Conservation (phyloP, 352 stramenopile genomes). For the Phytophthora podocarpi region DNA sequence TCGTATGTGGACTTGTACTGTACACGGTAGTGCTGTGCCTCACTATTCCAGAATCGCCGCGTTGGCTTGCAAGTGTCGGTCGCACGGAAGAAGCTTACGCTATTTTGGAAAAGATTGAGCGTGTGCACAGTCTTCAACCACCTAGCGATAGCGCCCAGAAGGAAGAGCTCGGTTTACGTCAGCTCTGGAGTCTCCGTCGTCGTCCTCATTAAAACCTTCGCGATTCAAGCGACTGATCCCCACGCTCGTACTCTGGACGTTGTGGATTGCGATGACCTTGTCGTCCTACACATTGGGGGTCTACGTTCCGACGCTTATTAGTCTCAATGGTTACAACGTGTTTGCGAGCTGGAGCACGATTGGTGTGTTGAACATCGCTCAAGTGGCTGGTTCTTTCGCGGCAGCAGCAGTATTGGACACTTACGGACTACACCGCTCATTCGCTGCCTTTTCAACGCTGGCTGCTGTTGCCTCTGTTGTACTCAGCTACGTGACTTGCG, state of each 20-base stretch:
- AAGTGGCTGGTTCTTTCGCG: slow-evolving; percentile 29
- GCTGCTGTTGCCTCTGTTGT: slow-evolving; percentile 12
- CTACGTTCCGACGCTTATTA: slow-evolving; percentile 38
- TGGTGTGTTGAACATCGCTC: slow-evolving; percentile 19
- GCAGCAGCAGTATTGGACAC: slow-evolving; percentile 22
- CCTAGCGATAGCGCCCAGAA: slow-evolving; percentile 1
- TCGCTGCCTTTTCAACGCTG: slow-evolving; percentile 21
- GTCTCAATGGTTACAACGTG: slow-evolving; percentile 40
- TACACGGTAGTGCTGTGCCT: slow-evolving; percentile 29
- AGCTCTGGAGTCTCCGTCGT: slow-evolving; percentile 4
- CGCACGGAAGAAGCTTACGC: slow-evolving; percentile 29
- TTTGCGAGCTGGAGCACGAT: slow-evolving; percentile 33
- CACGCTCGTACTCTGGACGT: slow-evolving; percentile 10
- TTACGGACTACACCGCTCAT: slow-evolving; percentile 15
- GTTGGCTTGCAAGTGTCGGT: slow-evolving; percentile 44
- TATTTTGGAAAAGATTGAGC: slow-evolving; percentile 28
- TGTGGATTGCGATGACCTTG: slow-evolving; percentile 26
- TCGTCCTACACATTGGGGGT: slow-evolving; percentile 28
- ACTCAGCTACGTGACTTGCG: slow-evolving; percentile 31
- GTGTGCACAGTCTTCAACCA: not conserved
- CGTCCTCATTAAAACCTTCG: not conserved
- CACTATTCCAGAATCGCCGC: slow-evolving; percentile 45
- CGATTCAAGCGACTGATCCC: not conserved
- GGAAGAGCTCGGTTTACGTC: slow-evolving; percentile 1
- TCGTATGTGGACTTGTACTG: slow-evolving; percentile 28